Base-by-base conservation (phyloP, 169 alveolate genomes). In the Plasmodium cynomolgi region DNA sequence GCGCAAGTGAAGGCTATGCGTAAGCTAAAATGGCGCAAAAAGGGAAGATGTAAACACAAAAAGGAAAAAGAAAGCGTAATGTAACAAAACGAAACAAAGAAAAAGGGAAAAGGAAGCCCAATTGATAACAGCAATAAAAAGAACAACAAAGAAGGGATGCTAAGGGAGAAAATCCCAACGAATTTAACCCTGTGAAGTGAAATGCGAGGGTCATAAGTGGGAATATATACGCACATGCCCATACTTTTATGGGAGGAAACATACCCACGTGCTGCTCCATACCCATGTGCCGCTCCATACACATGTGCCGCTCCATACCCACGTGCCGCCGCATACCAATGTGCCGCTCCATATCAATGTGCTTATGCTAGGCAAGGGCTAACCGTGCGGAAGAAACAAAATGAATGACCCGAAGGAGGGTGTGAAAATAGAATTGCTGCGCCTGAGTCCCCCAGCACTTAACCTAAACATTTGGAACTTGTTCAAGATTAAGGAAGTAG, bases 401-500 rank as follows among this genome's bases (percentile, higher is more conserved):
- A 86, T 86, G 93, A 86, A 56, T 79, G 93, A 86, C 31, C 23
- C n/a, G 26, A 86, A 86, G 85, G 93, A 86, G 20, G 93, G 93
- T 11, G 80, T 86, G 47, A 75, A 86, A 79, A 71, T 86, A 50
- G 93, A 86, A 33, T 56, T 86, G 71, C 75, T 86, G 47, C 93
- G 93, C n/a, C 72, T 86, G 47, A 54, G 47, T 15, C 93, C 93
- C 8, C 93, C 93, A 5, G 50, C 47, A 0, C 47, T 86, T 26
- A 77, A 71, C 47, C 79, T 75, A 23, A 86, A 86, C 71, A 86
- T 86, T 29, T 86, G 93, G 93, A 86, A 86, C 72, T 41, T 86
- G 6, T 86, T 86, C 81, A 86, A 86, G 13, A 86, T 86, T 33
- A 54, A 34, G 20, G 86, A 86, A 75, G 81, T 86, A 23, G 80